Conservation (phyloP, 2,329 filamentous ascomycete genomes). For the Hypoxylon sp. region DNA sequence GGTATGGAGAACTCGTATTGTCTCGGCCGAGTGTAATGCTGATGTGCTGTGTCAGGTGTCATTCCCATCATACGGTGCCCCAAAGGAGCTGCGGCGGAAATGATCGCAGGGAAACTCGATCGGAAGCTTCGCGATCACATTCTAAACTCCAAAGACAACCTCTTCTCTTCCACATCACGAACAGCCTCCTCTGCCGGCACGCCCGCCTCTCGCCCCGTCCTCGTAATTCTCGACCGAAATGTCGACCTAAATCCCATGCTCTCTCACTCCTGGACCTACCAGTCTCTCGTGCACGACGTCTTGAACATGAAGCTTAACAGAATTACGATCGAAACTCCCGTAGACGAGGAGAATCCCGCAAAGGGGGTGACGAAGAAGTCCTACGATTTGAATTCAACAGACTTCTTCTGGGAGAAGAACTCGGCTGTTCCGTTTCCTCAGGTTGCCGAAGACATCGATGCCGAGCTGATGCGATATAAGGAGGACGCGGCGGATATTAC, state of each 20-base stretch:
- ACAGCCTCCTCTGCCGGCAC: conserved; percentile 66
- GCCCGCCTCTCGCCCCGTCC: conserved; percentile 80
- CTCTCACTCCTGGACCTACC: conserved; percentile 90
- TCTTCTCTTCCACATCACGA: conserved; percentile 77
- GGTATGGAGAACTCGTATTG: conserved; percentile 60
- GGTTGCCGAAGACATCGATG: conserved; percentile 94
- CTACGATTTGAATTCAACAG: conserved; percentile 87
- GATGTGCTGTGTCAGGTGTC: conserved; percentile 62
- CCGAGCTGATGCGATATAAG: conserved; percentile 92
- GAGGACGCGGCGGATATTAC: conserved; percentile 94
- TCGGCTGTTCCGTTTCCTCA: conserved; percentile 90
- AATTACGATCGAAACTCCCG: conserved; percentile 86
- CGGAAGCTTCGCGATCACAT: conserved; percentile 96
- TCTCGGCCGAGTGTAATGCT: conserved; percentile 16
- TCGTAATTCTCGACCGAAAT: conserved; percentile 94
- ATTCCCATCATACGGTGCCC: conserved; percentile 96
- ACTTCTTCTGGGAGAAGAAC: conserved; percentile 98
- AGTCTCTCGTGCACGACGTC: conserved; percentile 75
- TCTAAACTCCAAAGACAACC: conserved; percentile 95
- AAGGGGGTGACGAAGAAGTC: conserved; percentile 84
- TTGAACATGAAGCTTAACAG: conserved; percentile 86
- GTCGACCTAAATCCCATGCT: conserved; percentile 97
- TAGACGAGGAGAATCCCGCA: conserved; percentile 77
- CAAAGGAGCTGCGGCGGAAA: conserved; percentile 89
- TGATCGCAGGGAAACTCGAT: conserved; percentile 93